These are phyloP conservation scores for Dothistroma septosporum DNA, from an alignment of 2,329 filamentous ascomycete species.

Conservation along the genomic window DNA sequence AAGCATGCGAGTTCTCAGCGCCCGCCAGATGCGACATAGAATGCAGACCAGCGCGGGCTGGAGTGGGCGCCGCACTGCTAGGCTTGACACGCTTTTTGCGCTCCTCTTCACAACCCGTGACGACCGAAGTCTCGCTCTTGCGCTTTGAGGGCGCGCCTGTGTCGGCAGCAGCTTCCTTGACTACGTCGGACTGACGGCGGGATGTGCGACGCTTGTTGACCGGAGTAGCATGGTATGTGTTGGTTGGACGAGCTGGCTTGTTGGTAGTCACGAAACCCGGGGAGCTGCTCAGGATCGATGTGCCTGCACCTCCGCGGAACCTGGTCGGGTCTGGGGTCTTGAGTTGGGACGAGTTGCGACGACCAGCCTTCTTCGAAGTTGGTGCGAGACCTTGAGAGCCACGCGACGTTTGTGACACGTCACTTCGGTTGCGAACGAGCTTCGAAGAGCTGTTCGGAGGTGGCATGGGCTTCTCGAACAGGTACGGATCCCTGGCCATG, in stretches of 20 bases:
- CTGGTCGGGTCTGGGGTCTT: constrained; percentile 14
- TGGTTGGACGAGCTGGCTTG: background rate
- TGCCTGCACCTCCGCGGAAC: background rate
- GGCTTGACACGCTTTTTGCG: constrained; percentile 20
- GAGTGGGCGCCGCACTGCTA: background rate
- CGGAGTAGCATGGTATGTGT: background rate
- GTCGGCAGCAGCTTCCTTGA: background rate
- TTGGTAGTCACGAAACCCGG: constrained; percentile 20
- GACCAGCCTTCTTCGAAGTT: background rate
- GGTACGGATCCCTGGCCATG: constrained; percentile 1
- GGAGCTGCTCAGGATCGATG: constrained; percentile 21
- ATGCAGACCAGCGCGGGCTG: background rate
- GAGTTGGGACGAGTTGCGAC: background rate
- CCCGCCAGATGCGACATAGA: background rate
- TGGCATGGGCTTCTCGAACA: constrained; percentile 21
- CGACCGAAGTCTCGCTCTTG: constrained; percentile 18
- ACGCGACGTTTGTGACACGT: constrained; percentile 1
- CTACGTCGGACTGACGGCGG: background rate
- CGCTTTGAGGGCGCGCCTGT: constrained; percentile 16
- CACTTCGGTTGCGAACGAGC: constrained; percentile 12
- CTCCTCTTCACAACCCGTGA: constrained; percentile 21
- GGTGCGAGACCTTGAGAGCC: background rate
- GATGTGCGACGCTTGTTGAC: constrained; percentile 9
- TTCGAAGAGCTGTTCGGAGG: constrained; percentile 29
- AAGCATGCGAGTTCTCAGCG: background rate